phyloP scores from a whole-genome alignment of 2,329 filamentous ascomycete genomes.

The Incumbomyces lentus region DNA sequence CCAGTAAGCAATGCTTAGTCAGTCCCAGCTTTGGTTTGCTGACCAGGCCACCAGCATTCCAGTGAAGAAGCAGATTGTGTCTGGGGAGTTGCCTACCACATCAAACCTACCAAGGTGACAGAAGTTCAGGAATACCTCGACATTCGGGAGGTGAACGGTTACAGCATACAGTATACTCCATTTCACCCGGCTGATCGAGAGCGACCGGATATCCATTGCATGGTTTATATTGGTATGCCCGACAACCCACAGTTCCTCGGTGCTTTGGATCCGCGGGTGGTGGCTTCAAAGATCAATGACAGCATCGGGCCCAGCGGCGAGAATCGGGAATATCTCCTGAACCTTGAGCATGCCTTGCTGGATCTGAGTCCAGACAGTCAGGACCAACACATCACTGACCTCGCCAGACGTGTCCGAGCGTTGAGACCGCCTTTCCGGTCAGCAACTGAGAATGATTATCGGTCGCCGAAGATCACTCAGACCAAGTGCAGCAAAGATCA shows the following conservation, averaged over 20 bases:
- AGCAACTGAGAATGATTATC: neutral
- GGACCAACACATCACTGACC: conserved; percentile 74
- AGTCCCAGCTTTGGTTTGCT: conserved; percentile 8
- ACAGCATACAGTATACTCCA: conserved; percentile 81
- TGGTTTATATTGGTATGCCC: conserved; percentile 92
- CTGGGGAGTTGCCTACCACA: conserved; percentile 90
- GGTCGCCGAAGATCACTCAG: conserved; percentile 18
- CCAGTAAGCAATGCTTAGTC: conserved; percentile 37
- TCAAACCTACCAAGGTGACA: conserved; percentile 58
- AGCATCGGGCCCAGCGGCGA: conserved; percentile 75
- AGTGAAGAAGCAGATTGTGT: conserved; percentile 39
- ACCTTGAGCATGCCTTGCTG: conserved; percentile 64
- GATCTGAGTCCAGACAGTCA: conserved; percentile 64
- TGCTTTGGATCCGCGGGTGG: conserved; percentile 32
- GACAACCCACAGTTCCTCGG: conserved; percentile 87
- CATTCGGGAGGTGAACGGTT: conserved; percentile 94
- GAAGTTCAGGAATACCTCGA: conserved; percentile 86
- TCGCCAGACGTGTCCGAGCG: conserved; percentile 60
- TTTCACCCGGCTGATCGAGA: conserved; percentile 53
- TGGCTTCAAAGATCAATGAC: conserved; percentile 57
- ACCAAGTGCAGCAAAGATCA: conserved; percentile 43
- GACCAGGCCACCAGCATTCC: conserved; percentile 11
- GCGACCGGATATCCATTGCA: conserved; percentile 39
- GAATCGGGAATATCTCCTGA: conserved; percentile 81
- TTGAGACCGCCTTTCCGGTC: conserved; percentile 30